Base-by-base conservation (phyloP, 371 early-diverging fungal genomes). In the Blakeslea trispora region DNA sequence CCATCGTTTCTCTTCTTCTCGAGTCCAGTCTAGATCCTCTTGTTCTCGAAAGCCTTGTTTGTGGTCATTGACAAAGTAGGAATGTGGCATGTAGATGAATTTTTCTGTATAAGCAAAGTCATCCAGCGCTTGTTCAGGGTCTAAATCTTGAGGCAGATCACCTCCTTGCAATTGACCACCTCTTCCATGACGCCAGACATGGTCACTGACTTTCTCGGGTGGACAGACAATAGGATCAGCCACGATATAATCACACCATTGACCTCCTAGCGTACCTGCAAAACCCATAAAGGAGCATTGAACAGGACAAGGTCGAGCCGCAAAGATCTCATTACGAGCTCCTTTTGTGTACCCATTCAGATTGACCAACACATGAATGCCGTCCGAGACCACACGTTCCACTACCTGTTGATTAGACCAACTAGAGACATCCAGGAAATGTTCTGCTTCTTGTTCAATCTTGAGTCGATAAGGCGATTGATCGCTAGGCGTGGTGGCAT, bases 321-420 rank as follows among this genome's bases (percentile, higher is more conserved):
- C 95, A 84, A 95, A 95, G 11, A 96, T 86, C 69, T 95, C 94
- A 70, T 94, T 95, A 9, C 92, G 83, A 11, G 93, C 95, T 5
- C 95, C 95, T 59, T 94, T 94, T 17, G 95, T 96, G 67, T 95
- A 95, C 3, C 97, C 97, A 66, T 95, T 95, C 54, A 96, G 70
- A 55, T 96, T 94, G 55, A 91, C 81, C 23, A 96, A 73, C 5
- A 96, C 79, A 64, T 96, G 95, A 53, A 95, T 91, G 19, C 87
- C 83, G 57, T 96, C 95, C 3, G 59, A 66, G 3, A 78, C 64
- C 40, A 95, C 81, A 15, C 79, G 83, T 52, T 91, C 89, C 10
- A 91, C 85, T 45, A 95, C 87, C n/a, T 84, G 85, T 57, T 90
- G 83, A 31, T 85, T 82, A 13, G 86, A 73, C 91, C 92, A 91